phyloP scores from a whole-genome alignment of 352 stramenopile species.

The Elongisporangium senticosum region DNA sequence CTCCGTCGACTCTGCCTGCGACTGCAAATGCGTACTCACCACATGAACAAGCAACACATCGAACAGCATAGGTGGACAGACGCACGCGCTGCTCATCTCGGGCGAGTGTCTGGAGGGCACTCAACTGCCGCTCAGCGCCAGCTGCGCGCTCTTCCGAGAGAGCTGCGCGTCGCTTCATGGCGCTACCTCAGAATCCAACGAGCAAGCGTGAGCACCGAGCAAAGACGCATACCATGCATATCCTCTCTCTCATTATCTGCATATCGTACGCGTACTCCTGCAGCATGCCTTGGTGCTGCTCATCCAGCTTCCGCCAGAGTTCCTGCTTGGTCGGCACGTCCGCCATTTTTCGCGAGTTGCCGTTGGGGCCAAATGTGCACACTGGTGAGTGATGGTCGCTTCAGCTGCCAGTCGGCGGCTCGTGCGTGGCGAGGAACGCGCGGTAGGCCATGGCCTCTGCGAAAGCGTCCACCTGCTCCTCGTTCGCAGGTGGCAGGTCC shows the following conservation, averaged over 20 bases:
- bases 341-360: neutral
- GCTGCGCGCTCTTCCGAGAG: constrained; percentile 10
- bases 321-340: constrained; percentile 11
- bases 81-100: neutral
- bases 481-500: constrained; percentile 48
- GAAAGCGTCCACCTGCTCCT: constrained; percentile 37
- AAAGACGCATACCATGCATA: neutral
- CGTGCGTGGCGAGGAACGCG: constrained; percentile 28
- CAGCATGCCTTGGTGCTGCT: constrained; percentile 13
- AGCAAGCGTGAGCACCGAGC: neutral
- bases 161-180: constrained; percentile 8
- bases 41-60: neutral
- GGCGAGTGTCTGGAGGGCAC: neutral
- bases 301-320: constrained; percentile 20
- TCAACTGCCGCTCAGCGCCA: constrained; percentile 10
- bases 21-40: neutral
- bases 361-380: neutral
- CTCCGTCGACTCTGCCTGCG: constrained; percentile 4
- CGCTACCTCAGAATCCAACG: constrained; percentile 3
- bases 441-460: constrained; percentile 26
- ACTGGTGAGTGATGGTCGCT: constrained; percentile 15
- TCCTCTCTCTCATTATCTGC: neutral
- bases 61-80: neutral
- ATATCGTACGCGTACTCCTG: constrained; percentile 16
- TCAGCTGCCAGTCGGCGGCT: constrained; percentile 12